Percentiles rank a stretch among this genome's conserved stretches.
These are phyloP conservation scores for Gaeumannomyces sp. DNA, from an alignment of 2,329 filamentous ascomycete genomes.

Conservation along the genomic window DNA sequence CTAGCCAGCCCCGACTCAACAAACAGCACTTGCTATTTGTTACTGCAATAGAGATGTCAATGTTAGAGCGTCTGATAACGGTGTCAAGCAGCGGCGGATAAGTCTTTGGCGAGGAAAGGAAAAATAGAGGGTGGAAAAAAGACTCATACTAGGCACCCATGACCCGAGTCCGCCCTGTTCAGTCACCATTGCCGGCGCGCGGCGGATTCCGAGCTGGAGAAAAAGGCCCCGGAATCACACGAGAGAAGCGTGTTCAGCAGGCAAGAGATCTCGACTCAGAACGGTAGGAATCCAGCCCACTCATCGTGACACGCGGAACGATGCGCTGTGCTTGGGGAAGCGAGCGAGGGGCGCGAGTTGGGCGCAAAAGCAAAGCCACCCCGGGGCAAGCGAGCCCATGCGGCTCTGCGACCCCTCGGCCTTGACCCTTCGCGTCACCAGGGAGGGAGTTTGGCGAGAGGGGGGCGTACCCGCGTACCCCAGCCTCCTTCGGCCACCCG, in stretches of 20 bases:
- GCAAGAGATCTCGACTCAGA: neutral
- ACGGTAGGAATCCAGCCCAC: neutral
- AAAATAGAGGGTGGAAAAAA: neutral
- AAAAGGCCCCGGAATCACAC: neutral
- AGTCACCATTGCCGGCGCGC: no score
- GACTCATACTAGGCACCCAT: neutral
- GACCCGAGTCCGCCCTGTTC: neutral
- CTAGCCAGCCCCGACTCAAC: neutral
- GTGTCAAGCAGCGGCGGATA: neutral
- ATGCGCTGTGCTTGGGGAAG: neutral
- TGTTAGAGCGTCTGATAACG: neutral
- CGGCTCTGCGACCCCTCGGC: neutral
- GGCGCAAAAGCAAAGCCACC: neutral
- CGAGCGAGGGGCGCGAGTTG: neutral
- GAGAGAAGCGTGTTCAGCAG: neutral
- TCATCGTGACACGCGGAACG: neutral
- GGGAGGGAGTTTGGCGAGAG: no score
- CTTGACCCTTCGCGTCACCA: no score
- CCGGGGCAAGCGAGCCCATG: neutral
- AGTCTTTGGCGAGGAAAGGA: neutral
- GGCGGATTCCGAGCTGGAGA: neutral
- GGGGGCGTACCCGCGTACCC: no score
- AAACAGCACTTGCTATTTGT: neutral
- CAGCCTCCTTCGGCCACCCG: neutral
- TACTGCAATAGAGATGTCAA: neutral